These are phyloP conservation scores for Sclerotinia sclerotiorum DNA, from an alignment of 2,329 filamentous ascomycete species.

Conservation along the genomic window DNA sequence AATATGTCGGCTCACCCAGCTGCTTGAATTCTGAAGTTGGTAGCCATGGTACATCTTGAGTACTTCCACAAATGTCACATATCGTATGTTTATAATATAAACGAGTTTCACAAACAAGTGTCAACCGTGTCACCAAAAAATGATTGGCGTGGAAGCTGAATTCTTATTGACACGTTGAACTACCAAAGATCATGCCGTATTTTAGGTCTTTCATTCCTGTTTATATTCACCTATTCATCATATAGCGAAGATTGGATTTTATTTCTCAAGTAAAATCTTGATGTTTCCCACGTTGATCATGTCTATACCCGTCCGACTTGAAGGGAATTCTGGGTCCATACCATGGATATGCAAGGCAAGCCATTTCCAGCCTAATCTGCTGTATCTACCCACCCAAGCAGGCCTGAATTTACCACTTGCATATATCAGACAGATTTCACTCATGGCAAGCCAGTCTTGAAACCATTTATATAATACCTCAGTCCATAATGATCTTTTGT, in stretches of 20 bases:
- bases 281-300: slow-evolving; percentile 18
- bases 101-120: slow-evolving; percentile 4
- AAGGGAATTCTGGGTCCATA: slow-evolving; percentile 17
- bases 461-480: slow-evolving; percentile 12
- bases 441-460: background rate
- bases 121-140: background rate
- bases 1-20: background rate
- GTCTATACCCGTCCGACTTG: slow-evolving; percentile 16
- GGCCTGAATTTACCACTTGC: slow-evolving; percentile 3
- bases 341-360: slow-evolving; percentile 8
- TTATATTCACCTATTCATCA: background rate
- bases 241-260: background rate
- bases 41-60: slow-evolving; percentile 16
- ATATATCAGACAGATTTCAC: background rate
- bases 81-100: slow-evolving; percentile 23
- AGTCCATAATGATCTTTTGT: background rate
- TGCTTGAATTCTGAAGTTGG: slow-evolving; percentile 15
- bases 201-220: background rate
- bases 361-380: slow-evolving; percentile 11
- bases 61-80: slow-evolving; percentile 18
- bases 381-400: slow-evolving; percentile 8
- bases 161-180: slow-evolving; percentile 9
- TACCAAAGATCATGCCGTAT: slow-evolving; percentile 3
- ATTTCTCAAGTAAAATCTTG: background rate
- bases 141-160: slow-evolving; percentile 6